Conservation (phyloP, 164 flowering plant genomes). For the Vitis rupestris region DNA sequence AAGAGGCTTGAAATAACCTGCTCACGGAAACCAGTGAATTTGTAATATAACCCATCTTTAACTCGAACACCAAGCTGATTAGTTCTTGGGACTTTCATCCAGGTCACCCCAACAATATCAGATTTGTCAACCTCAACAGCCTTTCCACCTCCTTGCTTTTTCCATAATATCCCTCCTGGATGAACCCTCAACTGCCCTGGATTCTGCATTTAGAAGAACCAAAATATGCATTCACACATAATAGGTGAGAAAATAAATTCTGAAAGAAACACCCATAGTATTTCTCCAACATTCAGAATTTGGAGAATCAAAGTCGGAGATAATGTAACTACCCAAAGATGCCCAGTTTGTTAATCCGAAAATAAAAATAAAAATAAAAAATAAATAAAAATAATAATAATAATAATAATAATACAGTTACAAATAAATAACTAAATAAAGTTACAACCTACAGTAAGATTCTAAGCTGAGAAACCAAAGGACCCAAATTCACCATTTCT, state of each 20-base stretch:
- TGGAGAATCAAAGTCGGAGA: no score
- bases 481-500: no score
- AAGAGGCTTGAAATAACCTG: conserved; percentile 43
- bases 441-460: no score
- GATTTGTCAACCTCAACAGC: conserved; percentile 75
- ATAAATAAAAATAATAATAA: no score
- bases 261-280: neutral
- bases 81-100: conserved; percentile 95
- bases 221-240: no score
- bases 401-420: no score
- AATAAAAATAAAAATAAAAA: no score
- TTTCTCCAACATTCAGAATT: neutral
- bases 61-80: conserved; percentile 74
- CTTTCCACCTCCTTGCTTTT: conserved; percentile 92
- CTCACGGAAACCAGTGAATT: conserved; percentile 90
- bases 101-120: conserved; percentile 63
- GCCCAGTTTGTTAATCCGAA: no score
- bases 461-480: no score
- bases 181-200: conserved; percentile 82
- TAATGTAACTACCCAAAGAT: no score
- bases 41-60: conserved; percentile 80
- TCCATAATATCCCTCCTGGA: conserved; percentile 79
- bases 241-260: no score
- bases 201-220: conserved; percentile 45
- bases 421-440: no score